Evolutionary conservation across 169 alveolate genomes (phyloP), one percentile per base, ranked within the genome.

Genomic region (Plasmodium fragile): DNA sequence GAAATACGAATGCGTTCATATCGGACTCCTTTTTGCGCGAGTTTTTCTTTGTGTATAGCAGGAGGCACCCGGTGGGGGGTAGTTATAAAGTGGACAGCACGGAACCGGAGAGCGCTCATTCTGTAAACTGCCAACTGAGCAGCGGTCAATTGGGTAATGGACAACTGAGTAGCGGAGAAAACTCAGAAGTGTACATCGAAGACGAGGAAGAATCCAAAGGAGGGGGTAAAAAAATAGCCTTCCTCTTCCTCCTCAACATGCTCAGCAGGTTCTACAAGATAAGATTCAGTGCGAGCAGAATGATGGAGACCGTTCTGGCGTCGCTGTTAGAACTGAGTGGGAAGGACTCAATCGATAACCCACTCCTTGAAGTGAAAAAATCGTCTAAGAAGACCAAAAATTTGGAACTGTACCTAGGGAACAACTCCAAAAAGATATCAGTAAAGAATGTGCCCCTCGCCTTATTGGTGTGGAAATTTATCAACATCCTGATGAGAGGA

Each of bases 381-480:
- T 70, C 94, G 73, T 80, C 94, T 5, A 91, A 71, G 71, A 81
- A 79, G 25, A 18, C 69, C 39, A 81, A 69, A 79, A 73, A 79
- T 73, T 34, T 91, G 8, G 92, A 91, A 81, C 4, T 84, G 18
- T 32, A 84, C 41, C 25, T 91, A 45, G 79, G 83, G 22, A 70
- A 32, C n/a, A 75, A 49, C 70, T 49, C 77, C 25, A 91, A 91
- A 3, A 81, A 81, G 43, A 25, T 91, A 71, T 13, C 73, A 32
- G 73, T 91, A 22, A 91, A 91, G 70, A 91, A 91, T 81, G 94
- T 91, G 2, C 94, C 94, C 22, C 43, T 69, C 28, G 41, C 52
- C 6, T 18, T 91, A 72, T 30, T 91, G 28, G 55, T 91, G 39
- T 91, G 94, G 94, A 79, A 80, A 81, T 81, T 91, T 81, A 53